A percentile compares a stretch with the other conserved stretches of the same genome.
Conservation (phyloP, 306 rosid genomes). For the Sophora flavescens region DNA sequence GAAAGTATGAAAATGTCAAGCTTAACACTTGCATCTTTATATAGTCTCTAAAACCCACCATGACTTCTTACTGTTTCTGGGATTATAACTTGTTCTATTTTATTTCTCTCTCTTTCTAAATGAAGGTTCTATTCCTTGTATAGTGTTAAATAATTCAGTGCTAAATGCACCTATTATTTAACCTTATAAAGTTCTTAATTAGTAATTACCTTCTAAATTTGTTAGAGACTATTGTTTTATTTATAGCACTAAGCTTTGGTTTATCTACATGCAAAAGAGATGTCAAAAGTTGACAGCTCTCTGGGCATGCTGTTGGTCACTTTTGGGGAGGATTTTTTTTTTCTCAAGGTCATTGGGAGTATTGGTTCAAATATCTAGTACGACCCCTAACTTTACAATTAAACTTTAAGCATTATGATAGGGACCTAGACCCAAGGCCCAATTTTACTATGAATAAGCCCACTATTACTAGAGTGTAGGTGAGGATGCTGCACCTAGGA, state of each 20-base stretch:
- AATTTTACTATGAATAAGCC: no score
- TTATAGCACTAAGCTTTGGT: constrained; percentile 16
- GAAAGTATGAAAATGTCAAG: constrained; percentile 17
- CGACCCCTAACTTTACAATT: neutral
- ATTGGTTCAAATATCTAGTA: neutral
- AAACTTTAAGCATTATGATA: neutral
- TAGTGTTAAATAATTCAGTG: constrained; percentile 18
- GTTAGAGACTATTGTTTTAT: neutral
- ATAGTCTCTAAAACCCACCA: constrained; percentile 5
- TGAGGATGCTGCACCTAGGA: no score
- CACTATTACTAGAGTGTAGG: no score
- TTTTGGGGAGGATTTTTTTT: constrained; percentile 15
- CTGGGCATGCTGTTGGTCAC: constrained; percentile 18
- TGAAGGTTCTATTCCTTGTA: neutral
- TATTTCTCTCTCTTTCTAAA: neutral
- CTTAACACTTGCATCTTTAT: neutral
- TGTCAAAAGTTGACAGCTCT: constrained; percentile 2
- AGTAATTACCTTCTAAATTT: neutral
- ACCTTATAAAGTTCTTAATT: neutral
- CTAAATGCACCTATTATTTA: neutral
- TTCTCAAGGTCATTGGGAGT: neutral
- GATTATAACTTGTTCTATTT: constrained; percentile 3
- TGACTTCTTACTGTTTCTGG: constrained; percentile 20
- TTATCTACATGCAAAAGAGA: constrained; percentile 12
- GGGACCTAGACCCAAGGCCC: no score